Base-by-base conservation (phyloP, 2,329 filamentous ascomycete genomes). In the Trematosphaeria pertusa region DNA sequence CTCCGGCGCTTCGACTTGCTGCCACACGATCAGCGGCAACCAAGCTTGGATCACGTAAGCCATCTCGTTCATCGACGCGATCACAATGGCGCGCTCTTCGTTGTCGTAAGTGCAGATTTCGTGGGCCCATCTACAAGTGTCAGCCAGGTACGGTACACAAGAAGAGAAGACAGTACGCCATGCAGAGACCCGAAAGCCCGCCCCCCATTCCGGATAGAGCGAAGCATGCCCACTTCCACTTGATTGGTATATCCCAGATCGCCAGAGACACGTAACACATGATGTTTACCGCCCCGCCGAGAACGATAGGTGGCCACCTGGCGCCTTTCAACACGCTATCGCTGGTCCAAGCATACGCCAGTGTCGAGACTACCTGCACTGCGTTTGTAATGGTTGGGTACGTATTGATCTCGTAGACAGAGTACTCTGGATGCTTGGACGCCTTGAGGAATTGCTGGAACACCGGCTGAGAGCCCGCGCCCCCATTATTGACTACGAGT, bases 1-100 rank as follows among this genome's bases (percentile, higher is more conserved):
- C 33, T 72, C 54, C 0, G 85, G 85, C 0, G 79, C 81, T 46
- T 87, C 83, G 0, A 84, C 75, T 60, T 85, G 82, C 69, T 84
- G 81, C 85, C 85, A 88, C 8, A 87, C 78, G 7, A 87, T 62
- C 22, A 87, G 75, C 5, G 87, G 87, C 32, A 89, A 64, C 86
- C 86, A 89, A 0, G 85, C 83, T 60, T 88, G 85, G 33, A 89
- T 69, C 1, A 87, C 84, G 49, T 88, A 87, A 0, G 85, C 85
- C 73, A 88, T 80, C 61, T 86, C 80, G 49, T 88, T 89, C 83
- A 88, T 88, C 12, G 76, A 72, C 0, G 77, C 86, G 0, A 86
- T 79, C 0, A 88, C 84, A 3, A 89, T 72, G 0, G 86, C 85
- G 8, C 85, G 74, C 69, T 88, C 86, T 65, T 89, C 85, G 43